These are phyloP conservation scores for Globisporangium ultimum DNA, from an alignment of 352 stramenopile genomes.

Conservation along the genomic window DNA sequence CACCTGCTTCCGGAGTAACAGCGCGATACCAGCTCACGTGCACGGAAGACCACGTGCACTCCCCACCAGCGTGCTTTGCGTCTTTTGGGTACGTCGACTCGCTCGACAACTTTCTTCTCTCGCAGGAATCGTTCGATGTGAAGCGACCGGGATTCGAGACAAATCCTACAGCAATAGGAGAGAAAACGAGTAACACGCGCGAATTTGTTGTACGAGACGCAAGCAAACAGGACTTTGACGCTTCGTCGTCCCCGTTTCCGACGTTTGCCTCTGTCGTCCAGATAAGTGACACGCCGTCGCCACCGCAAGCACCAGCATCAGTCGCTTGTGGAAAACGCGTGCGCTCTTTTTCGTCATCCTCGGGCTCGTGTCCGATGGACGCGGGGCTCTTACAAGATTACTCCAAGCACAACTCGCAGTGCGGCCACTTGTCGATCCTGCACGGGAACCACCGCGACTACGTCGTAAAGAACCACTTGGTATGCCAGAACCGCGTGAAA, in stretches of 20 bases:
- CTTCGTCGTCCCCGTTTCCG: too few relatives aligned
- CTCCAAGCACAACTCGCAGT: constrained; percentile 54
- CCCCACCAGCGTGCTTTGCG: constrained; percentile 47
- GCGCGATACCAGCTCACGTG: constrained; percentile 52
- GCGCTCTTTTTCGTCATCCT: constrained; percentile 2
- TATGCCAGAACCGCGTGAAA: constrained; percentile 72
- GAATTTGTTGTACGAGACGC: too few relatives aligned
- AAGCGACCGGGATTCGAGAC: neutral
- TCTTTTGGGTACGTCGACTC: constrained; percentile 26
- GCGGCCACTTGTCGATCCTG: constrained; percentile 72
- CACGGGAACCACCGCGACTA: constrained; percentile 80
- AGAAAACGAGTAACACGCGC: too few relatives aligned
- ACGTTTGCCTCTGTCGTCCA: too few relatives aligned
- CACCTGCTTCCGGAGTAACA: neutral
- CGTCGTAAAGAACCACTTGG: constrained; percentile 78
- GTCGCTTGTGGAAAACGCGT: neutral
- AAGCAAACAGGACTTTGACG: too few relatives aligned
- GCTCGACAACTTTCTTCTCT: constrained; percentile 36
- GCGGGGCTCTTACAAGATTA: constrained; percentile 49
- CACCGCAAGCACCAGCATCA: neutral
- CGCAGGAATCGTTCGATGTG: constrained; percentile 29
- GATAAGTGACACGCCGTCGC: too few relatives aligned
- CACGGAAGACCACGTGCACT: constrained; percentile 56
- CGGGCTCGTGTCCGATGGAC: constrained; percentile 13
- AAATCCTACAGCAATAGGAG: too few relatives aligned